Percentiles rank a stretch among this genome's conserved stretches.
Evolutionary conservation across 139 green algal genomes (phyloP).

Genomic region (Prasinococcaceae sp.): DNA sequence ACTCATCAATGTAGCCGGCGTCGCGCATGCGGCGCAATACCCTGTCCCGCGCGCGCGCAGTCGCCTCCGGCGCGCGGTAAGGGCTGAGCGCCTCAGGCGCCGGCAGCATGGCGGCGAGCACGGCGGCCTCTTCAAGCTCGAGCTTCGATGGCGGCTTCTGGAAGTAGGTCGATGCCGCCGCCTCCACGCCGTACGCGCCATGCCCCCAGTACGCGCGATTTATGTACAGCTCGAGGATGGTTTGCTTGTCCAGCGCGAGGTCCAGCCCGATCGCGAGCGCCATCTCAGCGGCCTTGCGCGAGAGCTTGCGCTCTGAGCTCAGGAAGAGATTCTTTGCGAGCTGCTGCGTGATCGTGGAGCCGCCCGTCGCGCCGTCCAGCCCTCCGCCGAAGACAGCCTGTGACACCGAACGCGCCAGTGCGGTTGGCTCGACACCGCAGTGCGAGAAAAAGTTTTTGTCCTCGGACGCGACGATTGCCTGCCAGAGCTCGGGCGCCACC

Average conservation of each 20-base stretch:
- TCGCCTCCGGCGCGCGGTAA: conserved; percentile 18
- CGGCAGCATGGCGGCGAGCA: conserved; percentile 37
- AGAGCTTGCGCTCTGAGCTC: conserved; percentile 8
- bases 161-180: conserved; percentile 16
- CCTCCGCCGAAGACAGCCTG: conserved; percentile 29
- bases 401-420: no score
- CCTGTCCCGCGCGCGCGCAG: background rate
- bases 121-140: conserved; percentile 29
- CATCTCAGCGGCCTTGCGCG: conserved; percentile 19
- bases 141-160: conserved; percentile 35
- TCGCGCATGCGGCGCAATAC: conserved; percentile 14
- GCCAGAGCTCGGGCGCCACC: no score
- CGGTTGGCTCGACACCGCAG: conserved; percentile 29
- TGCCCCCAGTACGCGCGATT: conserved; percentile 32
- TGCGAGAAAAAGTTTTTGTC: conserved; percentile 43
- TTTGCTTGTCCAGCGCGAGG: conserved; percentile 10
- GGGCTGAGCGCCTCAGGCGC: conserved; percentile 34
- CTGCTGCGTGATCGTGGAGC: conserved; percentile 46
- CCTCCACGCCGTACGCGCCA: conserved; percentile 17
- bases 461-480: conserved; percentile 36
- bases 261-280: conserved; percentile 16
- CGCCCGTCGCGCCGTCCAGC: conserved; percentile 26
- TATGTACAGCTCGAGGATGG: conserved; percentile 27
- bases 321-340: conserved; percentile 27
- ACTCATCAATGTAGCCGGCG: conserved; percentile 4